Evolutionary conservation across 1,284 basidiomycete genomes (phyloP).

Genomic region (Naganishia sp.): DNA sequence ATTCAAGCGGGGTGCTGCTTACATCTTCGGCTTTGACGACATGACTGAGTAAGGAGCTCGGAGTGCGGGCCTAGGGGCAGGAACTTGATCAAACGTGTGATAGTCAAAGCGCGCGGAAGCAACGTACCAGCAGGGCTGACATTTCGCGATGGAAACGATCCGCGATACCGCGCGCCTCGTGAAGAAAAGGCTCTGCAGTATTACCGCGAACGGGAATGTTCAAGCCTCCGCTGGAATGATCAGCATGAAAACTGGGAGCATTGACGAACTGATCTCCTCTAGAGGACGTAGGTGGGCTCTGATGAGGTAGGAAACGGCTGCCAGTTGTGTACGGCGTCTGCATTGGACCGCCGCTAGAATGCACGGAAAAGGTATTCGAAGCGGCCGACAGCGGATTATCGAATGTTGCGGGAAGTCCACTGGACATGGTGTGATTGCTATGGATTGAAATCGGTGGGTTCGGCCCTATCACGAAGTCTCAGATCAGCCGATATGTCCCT

Average conservation of each 20-base stretch:
- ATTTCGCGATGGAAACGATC: conserved; percentile 22
- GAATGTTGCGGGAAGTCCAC: conserved; percentile 1
- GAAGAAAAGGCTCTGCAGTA: conserved; percentile 5
- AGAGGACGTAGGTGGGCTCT: conserved; percentile 21
- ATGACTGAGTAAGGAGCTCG: conserved; percentile 10
- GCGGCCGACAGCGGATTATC: conserved; percentile 10
- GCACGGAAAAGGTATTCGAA: conserved; percentile 7
- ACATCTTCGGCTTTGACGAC: conserved; percentile 6
- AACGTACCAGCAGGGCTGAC: conserved; percentile 18
- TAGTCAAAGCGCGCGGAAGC: background rate
- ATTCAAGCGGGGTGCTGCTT: conserved; percentile 3
- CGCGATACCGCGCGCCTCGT: conserved; percentile 13
- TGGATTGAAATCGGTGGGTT: conserved; percentile 19
- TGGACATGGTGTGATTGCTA: conserved; percentile 6
- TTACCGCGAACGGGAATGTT: conserved; percentile 4
- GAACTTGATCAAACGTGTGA: no score
- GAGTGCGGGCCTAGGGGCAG: conserved; percentile 3
- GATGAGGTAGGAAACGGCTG: conserved; percentile 12
- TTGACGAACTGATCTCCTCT: conserved; percentile 15
- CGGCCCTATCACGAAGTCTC: background rate
- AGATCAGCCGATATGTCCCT: background rate
- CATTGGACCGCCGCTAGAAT: background rate
- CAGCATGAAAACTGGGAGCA: conserved; percentile 8
- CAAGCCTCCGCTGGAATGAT: conserved; percentile 5
- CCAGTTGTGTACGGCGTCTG: conserved; percentile 19